A percentile compares a stretch with the other conserved stretches of the same genome.
These are phyloP conservation scores for Heracleum sosnowskyi DNA, from an alignment of 129 eudicot species.

Conservation along the genomic window DNA sequence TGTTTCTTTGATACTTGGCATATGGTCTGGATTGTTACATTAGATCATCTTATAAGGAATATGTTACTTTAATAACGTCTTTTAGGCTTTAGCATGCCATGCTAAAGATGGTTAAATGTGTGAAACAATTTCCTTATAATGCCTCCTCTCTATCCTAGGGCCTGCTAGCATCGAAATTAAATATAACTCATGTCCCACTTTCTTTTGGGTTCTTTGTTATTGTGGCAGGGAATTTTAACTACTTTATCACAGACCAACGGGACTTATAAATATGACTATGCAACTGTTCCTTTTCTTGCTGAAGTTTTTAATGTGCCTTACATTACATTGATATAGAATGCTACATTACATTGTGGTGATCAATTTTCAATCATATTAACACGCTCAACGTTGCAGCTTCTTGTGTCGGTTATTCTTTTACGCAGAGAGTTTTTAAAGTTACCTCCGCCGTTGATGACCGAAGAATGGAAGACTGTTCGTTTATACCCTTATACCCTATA, in stretches of 20 bases:
- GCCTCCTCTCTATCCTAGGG: too few species aligned
- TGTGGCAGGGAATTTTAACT: constrained; percentile 81
- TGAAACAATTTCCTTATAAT: background rate
- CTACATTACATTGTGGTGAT: background rate
- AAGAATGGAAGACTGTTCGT: constrained; percentile 67
- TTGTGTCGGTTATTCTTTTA: constrained; percentile 56
- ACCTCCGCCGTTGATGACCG: constrained; percentile 72
- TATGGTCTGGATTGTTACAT: too few species aligned
- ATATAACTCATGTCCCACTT: background rate
- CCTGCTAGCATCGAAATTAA: too few species aligned
- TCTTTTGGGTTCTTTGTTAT: too few species aligned
- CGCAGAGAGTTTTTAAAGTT: constrained; percentile 55
- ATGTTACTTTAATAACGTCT: too few species aligned
- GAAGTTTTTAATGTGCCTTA: constrained; percentile 74
- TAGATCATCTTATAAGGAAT: too few species aligned
- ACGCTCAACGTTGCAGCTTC: constrained; percentile 40
- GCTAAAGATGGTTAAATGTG: background rate
- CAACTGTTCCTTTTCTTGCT: constrained; percentile 96
- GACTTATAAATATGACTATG: constrained; percentile 88
- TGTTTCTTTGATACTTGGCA: too few species aligned
- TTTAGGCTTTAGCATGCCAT: too few species aligned
- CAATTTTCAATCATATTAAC: background rate
- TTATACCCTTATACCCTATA: constrained; percentile 72
- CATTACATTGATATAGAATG: background rate
- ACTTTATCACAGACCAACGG: constrained; percentile 89